phyloP scores from a whole-genome alignment of 352 stramenopile species.

The Phytophthora vignae region DNA sequence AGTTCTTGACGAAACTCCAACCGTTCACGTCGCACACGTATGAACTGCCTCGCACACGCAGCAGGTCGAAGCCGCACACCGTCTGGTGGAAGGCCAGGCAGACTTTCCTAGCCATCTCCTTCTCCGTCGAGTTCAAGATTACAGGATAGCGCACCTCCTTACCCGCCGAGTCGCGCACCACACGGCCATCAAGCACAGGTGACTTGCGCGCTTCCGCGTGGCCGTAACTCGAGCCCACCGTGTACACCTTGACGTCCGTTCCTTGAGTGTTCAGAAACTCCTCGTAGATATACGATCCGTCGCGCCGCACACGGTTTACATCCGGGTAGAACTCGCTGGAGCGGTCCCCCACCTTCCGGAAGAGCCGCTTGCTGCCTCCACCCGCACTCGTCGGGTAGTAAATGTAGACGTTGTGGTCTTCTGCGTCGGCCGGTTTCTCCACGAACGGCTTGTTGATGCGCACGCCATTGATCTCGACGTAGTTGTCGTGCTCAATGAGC shows the following conservation, averaged over 20 bases:
- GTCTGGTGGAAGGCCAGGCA: slow-evolving; percentile 98
- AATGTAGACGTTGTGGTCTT: slow-evolving; percentile 99
- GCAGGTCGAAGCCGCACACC: slow-evolving; percentile 99
- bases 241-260: slow-evolving; percentile 99
- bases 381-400: slow-evolving; percentile 99
- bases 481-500: slow-evolving; percentile 84
- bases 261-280: slow-evolving; percentile 99
- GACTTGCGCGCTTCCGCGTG: slow-evolving; percentile 99
- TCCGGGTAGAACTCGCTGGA: slow-evolving; percentile 97
- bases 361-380: slow-evolving; percentile 98
- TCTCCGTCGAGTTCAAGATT: slow-evolving; percentile 98
- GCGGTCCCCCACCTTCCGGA: slow-evolving; percentile 97
- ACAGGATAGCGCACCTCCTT: slow-evolving; percentile 99
- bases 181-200: slow-evolving; percentile 96
- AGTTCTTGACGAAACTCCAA: slow-evolving; percentile 99
- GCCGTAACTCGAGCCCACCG: slow-evolving; percentile 98
- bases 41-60: slow-evolving; percentile 92
- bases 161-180: slow-evolving; percentile 94
- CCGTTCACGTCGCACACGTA: slow-evolving; percentile 99
- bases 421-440: slow-evolving; percentile 99
- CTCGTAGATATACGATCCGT: slow-evolving; percentile 98
- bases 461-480: slow-evolving; percentile 94
- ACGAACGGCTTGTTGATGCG: slow-evolving; percentile 99
- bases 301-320: slow-evolving; percentile 95
- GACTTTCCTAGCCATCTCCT: slow-evolving; percentile 97